A percentile compares a stretch with the other conserved stretches of the same genome.
phyloP scores from a whole-genome alignment of 192 early-diverging fungal genomes.

The Tieghemiomyces parasiticus region DNA sequence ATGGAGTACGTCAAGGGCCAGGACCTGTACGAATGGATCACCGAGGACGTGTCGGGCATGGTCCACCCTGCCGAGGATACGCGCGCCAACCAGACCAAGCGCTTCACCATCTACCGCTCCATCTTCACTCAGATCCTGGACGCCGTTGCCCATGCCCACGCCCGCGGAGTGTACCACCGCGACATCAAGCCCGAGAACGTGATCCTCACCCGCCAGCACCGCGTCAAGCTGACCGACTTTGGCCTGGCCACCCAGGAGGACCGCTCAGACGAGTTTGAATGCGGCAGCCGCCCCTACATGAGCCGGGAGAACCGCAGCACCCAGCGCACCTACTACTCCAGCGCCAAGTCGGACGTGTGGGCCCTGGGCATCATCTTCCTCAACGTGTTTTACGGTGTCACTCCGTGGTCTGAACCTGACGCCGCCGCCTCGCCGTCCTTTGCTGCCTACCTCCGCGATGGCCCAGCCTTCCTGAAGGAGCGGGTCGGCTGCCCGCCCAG shows the following conservation, averaged over 20 bases:
- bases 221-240: conserved; percentile 83
- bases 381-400: conserved; percentile 52
- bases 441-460: conserved; percentile 39
- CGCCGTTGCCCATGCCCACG: conserved; percentile 64
- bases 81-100: conserved; percentile 26
- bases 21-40: conserved; percentile 37
- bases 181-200: conserved; percentile 80
- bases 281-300: conserved; percentile 66
- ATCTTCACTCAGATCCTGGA: conserved; percentile 56
- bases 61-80: conserved; percentile 12
- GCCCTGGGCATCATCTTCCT: conserved; percentile 57
- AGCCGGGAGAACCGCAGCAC: conserved; percentile 45
- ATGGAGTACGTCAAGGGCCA: conserved; percentile 41
- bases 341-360: conserved; percentile 50
- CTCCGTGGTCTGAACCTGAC: conserved; percentile 55
- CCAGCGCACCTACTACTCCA: conserved; percentile 39
- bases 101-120: conserved; percentile 26
- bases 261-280: conserved; percentile 72
- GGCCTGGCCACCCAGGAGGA: conserved; percentile 74
- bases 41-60: conserved; percentile 14
- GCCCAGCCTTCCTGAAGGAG: conserved; percentile 36
- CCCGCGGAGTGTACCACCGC: conserved; percentile 70
- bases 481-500: conserved; percentile 35
- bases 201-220: conserved; percentile 39
- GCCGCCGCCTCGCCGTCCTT: conserved; percentile 40